Base-by-base conservation (phyloP, 768 basidiomycete genomes). In the Podaxis sp. region DNA sequence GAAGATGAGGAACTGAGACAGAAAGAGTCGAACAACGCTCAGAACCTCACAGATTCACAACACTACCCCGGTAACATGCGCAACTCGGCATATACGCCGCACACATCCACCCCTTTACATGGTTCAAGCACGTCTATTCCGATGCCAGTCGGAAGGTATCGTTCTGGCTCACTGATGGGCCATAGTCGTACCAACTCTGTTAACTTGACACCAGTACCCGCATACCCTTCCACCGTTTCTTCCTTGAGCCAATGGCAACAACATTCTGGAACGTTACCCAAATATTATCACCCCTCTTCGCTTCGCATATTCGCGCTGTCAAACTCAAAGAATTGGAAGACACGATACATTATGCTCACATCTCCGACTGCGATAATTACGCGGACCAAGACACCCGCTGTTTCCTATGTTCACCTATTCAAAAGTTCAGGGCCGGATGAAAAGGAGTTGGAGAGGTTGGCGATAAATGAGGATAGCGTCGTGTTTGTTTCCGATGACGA, bases 381-480 rank as follows among this genome's bases (percentile, higher is more conserved):
- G 13, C 66, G 70, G 60, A 71, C 70, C 54, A 71, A 76, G 27
- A 71, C 70, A 6, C 79, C 81, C 13, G 73, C 77, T 13, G 77
- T 77, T 24, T 85, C 82, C 15, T 86, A 90, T 69, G 76, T 93
- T 33, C 91, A 93, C 70, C 71, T 93, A 40, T 93, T 93, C 79
- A 91, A 91, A 71, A 78, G 81, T 8, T 65, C 80, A 3, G 75
- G 75, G 11, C 72, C 79, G 9, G 85, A 87, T 19, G 89, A 90
- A 65, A 82, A 76, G 55, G 91, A 93, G 72, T 64, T 91, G 5
- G 90, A 93, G 72, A 78, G 91, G 47, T 73, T 93, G 37, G 85
- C 87, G 69, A 91, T 93, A 66, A 87, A 87, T 63, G 89, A 90
- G 66, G 84, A 89, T 37, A 90, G 86, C 55, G 85, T 89, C 55